Conservation (phyloP, 164 flowering plant genomes). For the grape (Vitis vinifera) region DNA sequence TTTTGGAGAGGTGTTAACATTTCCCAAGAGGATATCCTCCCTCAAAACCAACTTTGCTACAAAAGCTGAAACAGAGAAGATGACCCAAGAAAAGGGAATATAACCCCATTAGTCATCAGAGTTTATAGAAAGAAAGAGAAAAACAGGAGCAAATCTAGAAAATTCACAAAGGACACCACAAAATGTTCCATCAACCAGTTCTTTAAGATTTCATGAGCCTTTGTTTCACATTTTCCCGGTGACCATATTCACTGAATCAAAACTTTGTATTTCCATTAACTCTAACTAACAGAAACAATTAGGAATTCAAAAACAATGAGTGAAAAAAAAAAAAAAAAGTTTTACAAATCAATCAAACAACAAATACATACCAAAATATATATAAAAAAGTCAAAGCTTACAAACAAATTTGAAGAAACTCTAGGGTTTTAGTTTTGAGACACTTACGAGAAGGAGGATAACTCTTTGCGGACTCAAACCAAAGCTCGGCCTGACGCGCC, state of each 20-base stretch:
- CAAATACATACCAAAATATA: neutral
- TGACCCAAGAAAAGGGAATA: neutral
- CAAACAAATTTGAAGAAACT: neutral
- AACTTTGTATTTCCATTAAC: neutral
- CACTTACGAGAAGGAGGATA: slow-evolving; percentile 83
- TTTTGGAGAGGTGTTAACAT: slow-evolving; percentile 30
- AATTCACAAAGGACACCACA: neutral
- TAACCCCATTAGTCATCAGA: neutral
- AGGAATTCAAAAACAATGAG: neutral
- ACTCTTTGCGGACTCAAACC: slow-evolving; percentile 67
- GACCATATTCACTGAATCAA: neutral
- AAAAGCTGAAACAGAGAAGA: slow-evolving; percentile 45
- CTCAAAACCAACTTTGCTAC: slow-evolving; percentile 33
- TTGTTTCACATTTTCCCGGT: too few species aligned
- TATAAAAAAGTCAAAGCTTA: neutral
- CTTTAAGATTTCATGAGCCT: too few species aligned
- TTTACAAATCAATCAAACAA: neutral
- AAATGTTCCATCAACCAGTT: too few species aligned
- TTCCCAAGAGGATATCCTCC: slow-evolving; percentile 29
- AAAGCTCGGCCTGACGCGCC: slow-evolving; percentile 56
- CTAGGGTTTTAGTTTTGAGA: neutral
- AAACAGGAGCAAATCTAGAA: neutral
- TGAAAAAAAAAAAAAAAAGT: neutral
- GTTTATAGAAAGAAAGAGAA: neutral
- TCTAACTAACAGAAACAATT: neutral